phyloP scores from a whole-genome alignment of 2,329 filamentous ascomycete species.

The Sporothrix humicola region DNA sequence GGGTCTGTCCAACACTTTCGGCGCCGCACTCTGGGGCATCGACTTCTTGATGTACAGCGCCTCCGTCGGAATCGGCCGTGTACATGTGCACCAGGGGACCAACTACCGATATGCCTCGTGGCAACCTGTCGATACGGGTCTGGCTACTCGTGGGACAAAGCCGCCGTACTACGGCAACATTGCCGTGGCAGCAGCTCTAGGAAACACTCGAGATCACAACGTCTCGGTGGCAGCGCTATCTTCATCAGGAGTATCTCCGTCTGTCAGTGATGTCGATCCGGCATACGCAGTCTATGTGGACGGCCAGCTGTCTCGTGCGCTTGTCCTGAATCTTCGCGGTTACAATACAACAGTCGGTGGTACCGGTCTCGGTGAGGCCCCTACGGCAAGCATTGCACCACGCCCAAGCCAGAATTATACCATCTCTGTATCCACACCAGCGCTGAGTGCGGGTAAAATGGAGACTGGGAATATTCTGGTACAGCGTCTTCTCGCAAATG shows the following conservation, averaged over 20 bases:
- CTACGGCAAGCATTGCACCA: slow-evolving; percentile 35
- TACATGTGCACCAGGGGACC: slow-evolving; percentile 69
- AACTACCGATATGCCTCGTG: slow-evolving; percentile 55
- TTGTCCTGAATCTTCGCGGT: slow-evolving; percentile 62
- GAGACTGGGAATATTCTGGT: slow-evolving; percentile 31
- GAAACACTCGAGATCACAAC: slow-evolving; percentile 46
- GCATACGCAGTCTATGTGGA: slow-evolving; percentile 61
- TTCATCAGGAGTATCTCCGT: background rate
- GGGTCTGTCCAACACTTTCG: slow-evolving; percentile 68
- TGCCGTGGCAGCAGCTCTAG: slow-evolving; percentile 62
- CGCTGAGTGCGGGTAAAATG: too few species aligned
- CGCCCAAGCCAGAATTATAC: slow-evolving; percentile 49
- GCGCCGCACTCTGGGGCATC: slow-evolving; percentile 67
- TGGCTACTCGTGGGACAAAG: slow-evolving; percentile 61
- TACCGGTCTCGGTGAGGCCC: slow-evolving; percentile 41
- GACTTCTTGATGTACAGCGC: slow-evolving; percentile 67
- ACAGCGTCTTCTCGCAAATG: slow-evolving; percentile 62
- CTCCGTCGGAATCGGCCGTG: slow-evolving; percentile 59
- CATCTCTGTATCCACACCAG: slow-evolving; percentile 42
- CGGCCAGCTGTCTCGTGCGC: slow-evolving; percentile 52
- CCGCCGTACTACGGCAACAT: slow-evolving; percentile 69
- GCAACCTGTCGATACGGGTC: slow-evolving; percentile 53
- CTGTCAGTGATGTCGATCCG: slow-evolving; percentile 45
- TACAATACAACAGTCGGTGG: slow-evolving; percentile 64
- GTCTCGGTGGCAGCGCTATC: slow-evolving; percentile 50